Percentiles rank a stretch among this genome's conserved stretches.
Conservation (phyloP, 495 filamentous ascomycete species). For the Elasticomyces elasticus region DNA sequence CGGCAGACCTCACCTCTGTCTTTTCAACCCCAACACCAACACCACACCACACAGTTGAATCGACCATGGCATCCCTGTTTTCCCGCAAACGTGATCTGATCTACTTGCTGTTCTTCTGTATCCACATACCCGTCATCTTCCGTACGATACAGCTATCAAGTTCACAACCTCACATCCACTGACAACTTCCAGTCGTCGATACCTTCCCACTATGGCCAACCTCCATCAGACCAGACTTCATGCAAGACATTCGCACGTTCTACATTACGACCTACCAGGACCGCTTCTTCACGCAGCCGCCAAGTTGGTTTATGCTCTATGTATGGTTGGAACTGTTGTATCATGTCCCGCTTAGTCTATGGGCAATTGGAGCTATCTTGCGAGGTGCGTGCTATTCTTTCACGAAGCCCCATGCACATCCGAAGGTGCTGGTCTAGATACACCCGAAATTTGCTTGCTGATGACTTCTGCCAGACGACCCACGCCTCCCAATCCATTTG, state of each 20-base stretch:
- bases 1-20: too few species aligned
- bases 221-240: slow-evolving; percentile 41
- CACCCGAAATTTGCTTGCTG: not conserved
- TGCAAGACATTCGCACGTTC: slow-evolving; percentile 43
- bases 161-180: not conserved
- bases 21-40: not conserved
- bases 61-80: slow-evolving; percentile 28
- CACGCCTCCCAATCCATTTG: slow-evolving; percentile 52
- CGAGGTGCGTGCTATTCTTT: too few species aligned
- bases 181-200: slow-evolving; percentile 21
- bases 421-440: slow-evolving; percentile 19
- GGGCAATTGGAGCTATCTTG: slow-evolving; percentile 46
- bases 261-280: slow-evolving; percentile 65
- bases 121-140: slow-evolving; percentile 58
- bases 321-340: slow-evolving; percentile 59
- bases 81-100: slow-evolving; percentile 44
- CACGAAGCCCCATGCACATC: too few species aligned
- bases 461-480: slow-evolving; percentile 39
- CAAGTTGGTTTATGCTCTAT: slow-evolving; percentile 63
- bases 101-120: slow-evolving; percentile 61
- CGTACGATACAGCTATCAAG: slow-evolving; percentile 36
- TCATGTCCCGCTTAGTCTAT: slow-evolving; percentile 58
- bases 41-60: not conserved
- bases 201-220: slow-evolving; percentile 50
- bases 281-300: slow-evolving; percentile 58